phyloP scores from a whole-genome alignment of 148 eudicot species.

The Cornus kousa region DNA sequence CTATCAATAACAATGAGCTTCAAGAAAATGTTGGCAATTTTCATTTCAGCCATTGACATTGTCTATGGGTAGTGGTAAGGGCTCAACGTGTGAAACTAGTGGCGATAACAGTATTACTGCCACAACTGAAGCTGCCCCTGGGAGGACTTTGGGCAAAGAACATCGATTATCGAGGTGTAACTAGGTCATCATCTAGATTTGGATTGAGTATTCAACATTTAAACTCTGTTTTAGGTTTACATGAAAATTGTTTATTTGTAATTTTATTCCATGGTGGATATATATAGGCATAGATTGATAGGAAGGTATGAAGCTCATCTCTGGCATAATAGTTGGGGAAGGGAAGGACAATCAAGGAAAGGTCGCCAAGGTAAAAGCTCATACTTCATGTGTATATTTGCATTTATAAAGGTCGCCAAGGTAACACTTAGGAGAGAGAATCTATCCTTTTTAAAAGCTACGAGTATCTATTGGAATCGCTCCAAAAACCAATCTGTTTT shows the following conservation, averaged over 20 bases:
- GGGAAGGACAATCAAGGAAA: constrained; percentile 95
- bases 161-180: constrained; percentile 96
- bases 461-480: no score
- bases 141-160: constrained; percentile 86
- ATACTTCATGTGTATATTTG: not conserved
- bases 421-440: no score
- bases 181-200: constrained; percentile 48
- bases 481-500: no score
- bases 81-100: constrained; percentile 49
- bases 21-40: constrained; percentile 68
- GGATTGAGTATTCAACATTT: not conserved
- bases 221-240: not conserved
- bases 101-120: constrained; percentile 27
- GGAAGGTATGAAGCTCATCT: constrained; percentile 93
- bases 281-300: constrained; percentile 84
- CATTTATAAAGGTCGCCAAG: no score
- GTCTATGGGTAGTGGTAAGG: constrained; percentile 86
- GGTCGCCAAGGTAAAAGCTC: constrained; percentile 83
- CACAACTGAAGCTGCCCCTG: constrained; percentile 63
- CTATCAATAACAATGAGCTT: constrained; percentile 36
- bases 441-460: no score
- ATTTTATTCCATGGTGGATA: not conserved
- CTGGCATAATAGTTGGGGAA: constrained; percentile 93
- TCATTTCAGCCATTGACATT: constrained; percentile 83
- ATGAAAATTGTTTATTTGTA: not conserved